Conservation (phyloP, 768 basidiomycete genomes). For the Russula brevipes region DNA sequence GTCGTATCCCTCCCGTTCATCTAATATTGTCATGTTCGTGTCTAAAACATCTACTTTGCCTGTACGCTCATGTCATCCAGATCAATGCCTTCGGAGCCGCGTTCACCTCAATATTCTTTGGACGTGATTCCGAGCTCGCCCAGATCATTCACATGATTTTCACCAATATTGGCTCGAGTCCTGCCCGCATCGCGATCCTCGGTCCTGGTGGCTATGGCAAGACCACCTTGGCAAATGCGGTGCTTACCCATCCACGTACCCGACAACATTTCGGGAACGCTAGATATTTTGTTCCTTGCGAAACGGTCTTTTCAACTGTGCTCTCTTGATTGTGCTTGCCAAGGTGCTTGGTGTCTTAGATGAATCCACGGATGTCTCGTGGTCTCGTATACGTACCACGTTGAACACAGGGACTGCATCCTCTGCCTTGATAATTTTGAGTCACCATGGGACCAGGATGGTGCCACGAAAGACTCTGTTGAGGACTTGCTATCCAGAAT, state of each 20-base stretch:
- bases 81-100: background rate
- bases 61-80: background rate
- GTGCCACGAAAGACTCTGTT: background rate
- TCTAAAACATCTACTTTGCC: background rate
- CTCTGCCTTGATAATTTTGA: conserved; percentile 42
- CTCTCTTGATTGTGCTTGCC: conserved; percentile 1
- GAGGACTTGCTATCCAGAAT: conserved; percentile 2
- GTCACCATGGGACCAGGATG: conserved; percentile 34
- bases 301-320: background rate
- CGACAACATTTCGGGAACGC: background rate
- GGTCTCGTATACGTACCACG: background rate
- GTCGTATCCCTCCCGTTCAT: background rate
- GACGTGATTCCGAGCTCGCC: background rate
- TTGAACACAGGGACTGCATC: conserved; percentile 18
- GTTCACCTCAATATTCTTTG: conserved; percentile 2
- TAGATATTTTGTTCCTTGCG: conserved; percentile 2
- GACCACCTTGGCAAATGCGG: conserved; percentile 3
- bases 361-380: background rate
- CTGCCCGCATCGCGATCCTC: too few relatives aligned
- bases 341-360: background rate
- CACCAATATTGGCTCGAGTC: background rate
- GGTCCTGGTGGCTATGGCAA: too few relatives aligned
- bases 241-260: background rate
- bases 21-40: background rate
- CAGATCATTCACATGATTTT: background rate